Conservation (phyloP, 345 rosid species). For the Ailanthus altissimus region DNA sequence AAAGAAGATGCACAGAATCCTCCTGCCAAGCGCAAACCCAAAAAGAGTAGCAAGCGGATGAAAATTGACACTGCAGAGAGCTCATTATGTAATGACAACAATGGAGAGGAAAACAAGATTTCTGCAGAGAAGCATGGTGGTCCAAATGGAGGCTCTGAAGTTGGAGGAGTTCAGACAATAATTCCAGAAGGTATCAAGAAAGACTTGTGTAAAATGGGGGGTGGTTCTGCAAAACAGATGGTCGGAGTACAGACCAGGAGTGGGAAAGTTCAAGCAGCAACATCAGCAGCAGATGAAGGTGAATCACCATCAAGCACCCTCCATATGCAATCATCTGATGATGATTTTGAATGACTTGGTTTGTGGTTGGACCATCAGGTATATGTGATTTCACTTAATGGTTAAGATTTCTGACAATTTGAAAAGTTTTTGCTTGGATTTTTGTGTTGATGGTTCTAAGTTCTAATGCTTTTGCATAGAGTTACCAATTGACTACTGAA, state of each 20-base stretch:
- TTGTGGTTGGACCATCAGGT: neutral
- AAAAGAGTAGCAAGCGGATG: conserved; percentile 13
- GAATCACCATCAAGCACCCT: conserved; percentile 33
- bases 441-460: neutral
- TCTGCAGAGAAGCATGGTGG: conserved; percentile 4
- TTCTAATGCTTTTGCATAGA: neutral
- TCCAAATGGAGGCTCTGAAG: neutral
- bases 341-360: conserved; percentile 23
- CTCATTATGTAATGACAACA: neutral
- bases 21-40: neutral
- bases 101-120: conserved; percentile 10
- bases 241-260: neutral
- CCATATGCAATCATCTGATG: conserved; percentile 25
- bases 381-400: neutral
- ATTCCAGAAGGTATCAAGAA: neutral
- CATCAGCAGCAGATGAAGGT: neutral
- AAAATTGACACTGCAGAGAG: conserved; percentile 7
- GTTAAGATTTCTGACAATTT: neutral
- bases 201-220: neutral
- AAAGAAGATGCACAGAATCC: conserved; percentile 7
- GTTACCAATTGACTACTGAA: neutral
- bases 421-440: neutral
- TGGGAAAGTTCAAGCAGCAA: neutral
- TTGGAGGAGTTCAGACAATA: neutral
- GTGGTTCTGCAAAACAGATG: neutral